Base-by-base conservation (phyloP, 768 basidiomycete species). In the Kwoniella sp. region DNA sequence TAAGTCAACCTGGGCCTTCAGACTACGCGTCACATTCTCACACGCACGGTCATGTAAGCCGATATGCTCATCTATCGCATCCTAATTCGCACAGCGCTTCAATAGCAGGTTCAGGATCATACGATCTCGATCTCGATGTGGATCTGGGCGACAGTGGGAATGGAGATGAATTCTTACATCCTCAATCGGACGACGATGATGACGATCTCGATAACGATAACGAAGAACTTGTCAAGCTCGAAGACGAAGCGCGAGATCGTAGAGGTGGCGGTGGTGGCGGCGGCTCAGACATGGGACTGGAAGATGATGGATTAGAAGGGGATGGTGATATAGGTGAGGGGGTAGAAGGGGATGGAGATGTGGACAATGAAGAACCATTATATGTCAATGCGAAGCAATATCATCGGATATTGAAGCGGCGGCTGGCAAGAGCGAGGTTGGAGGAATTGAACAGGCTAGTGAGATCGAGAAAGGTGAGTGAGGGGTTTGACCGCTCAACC, bases 321-420 rank as follows among this genome's bases (percentile, higher is more conserved):
- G 60, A 64, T 8, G 63, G 64, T 21, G 58, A 55, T 37, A 19
- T n/a, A 49, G 62, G 44, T 48, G 64, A 60, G 9, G 63, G 22
- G 29, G 66, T 48, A 24, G 67, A 65, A 17, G 64, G 46, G 0
- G 65, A 52, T 46, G 72, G 52, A 25, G 63, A 64, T 4, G 72
- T 64, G 63, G 84, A 91, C 72, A 94, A 97, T 81, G 93, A 97
- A 68, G 95, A 99, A 79, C 95, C 96, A 26, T 88, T 99, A 70
- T 97, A 97, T 82, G 96, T 99, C 63, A 99, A 99, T 73, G 95
- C 96, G 64, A 99, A 99, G 79, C 96, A 99, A 82, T 99, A 98
- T 80, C 92, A 94, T 73, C 90, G 96, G 77, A 98, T 99, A 74
- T 86, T 99, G 80, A 97, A 98, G 83, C 86, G 96, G 67, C 86